phyloP scores from a whole-genome alignment of 345 rosid species.

The Litchi chinensis region DNA sequence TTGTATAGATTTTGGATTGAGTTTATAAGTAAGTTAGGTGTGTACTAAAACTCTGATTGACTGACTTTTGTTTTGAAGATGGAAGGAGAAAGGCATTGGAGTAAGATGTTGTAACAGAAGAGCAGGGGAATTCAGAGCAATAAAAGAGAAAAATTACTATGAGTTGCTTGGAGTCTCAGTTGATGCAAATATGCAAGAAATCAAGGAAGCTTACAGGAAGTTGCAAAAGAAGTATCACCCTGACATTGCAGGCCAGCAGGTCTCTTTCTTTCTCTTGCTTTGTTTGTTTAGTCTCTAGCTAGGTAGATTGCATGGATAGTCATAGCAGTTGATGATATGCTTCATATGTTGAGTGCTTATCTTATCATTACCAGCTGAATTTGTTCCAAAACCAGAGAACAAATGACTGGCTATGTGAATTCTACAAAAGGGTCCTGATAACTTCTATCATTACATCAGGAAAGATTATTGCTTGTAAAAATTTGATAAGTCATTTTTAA shows the following conservation, averaged over 20 bases:
- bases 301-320: neutral
- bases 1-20: neutral
- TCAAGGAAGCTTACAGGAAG: conserved; percentile 62
- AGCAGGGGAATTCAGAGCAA: conserved; percentile 22
- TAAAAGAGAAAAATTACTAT: conserved; percentile 44
- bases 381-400: too few species aligned
- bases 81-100: conserved; percentile 26
- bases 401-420: too few species aligned
- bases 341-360: neutral
- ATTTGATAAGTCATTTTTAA: too few species aligned
- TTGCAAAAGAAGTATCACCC: conserved; percentile 70
- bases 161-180: conserved; percentile 55
- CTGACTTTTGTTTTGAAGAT: conserved; percentile 17
- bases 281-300: neutral
- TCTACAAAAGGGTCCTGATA: too few species aligned
- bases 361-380: neutral
- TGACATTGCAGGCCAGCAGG: conserved; percentile 65
- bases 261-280: conserved; percentile 2
- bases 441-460: neutral
- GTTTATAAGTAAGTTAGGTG: too few species aligned
- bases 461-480: too few species aligned
- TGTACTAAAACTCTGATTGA: neutral
- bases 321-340: neutral
- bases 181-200: conserved; percentile 42
- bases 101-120: conserved; percentile 35